A percentile compares a stretch with the other conserved stretches of the same genome.
These are phyloP conservation scores for Cicer pinnatifidum DNA, from an alignment of 306 rosid genomes.

Conservation along the genomic window DNA sequence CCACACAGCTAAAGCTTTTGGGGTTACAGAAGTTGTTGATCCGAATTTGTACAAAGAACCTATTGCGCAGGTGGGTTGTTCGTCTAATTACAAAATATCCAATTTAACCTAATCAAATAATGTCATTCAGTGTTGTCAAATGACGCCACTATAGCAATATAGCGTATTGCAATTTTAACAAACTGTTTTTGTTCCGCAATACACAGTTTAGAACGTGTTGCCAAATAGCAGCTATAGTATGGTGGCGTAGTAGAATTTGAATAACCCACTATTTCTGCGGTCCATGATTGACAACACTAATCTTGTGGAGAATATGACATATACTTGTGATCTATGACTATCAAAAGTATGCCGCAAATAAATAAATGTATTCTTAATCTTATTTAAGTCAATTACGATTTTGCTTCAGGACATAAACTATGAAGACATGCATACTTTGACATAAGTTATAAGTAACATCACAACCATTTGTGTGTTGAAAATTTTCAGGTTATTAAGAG, in stretches of 20 bases:
- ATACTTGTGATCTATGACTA: conserved; percentile 16
- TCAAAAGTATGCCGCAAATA: conserved; percentile 20
- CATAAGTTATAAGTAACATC: neutral
- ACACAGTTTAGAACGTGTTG: too few species aligned
- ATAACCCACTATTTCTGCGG: too few species aligned
- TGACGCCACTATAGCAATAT: too few species aligned
- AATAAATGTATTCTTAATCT: neutral
- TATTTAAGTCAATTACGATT: neutral
- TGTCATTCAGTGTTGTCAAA: neutral
- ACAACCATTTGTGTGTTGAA: conserved; percentile 32
- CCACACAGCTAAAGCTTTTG: conserved; percentile 81
- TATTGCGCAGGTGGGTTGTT: conserved; percentile 66
- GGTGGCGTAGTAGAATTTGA: too few species aligned
- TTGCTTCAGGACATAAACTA: conserved; percentile 8
- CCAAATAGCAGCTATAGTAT: too few species aligned
- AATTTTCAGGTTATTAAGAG: conserved; percentile 71
- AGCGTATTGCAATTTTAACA: too few species aligned
- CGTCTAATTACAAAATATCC: conserved; percentile 24
- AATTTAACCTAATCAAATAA: conserved; percentile 16
- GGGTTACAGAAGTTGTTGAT: conserved; percentile 74
- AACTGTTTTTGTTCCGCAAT: too few species aligned
- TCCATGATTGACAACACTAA: too few species aligned
- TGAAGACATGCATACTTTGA: neutral
- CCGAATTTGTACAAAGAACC: conserved; percentile 69
- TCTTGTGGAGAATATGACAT: neutral